Evolutionary conservation across 257 asterid genomes (phyloP).

Genomic region (Cinchona pubescens): DNA sequence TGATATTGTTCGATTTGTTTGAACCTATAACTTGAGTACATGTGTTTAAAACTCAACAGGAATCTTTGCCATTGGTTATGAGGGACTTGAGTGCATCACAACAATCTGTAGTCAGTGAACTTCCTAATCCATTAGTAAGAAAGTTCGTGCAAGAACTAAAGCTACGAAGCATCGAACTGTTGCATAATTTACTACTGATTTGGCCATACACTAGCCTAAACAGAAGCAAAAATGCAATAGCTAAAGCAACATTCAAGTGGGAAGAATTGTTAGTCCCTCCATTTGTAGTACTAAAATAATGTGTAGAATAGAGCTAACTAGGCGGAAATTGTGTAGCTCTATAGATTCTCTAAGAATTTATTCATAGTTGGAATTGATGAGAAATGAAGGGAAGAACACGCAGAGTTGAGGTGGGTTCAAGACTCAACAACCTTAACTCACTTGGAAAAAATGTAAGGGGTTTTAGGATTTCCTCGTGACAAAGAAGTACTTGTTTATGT

Average conservation of each 20-base stretch:
- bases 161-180: conserved; percentile 51
- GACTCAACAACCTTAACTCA: conserved; percentile 26
- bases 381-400: conserved; percentile 17
- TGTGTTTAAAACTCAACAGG: no score
- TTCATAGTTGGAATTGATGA: conserved; percentile 1
- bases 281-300: no score
- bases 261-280: conserved; percentile 25
- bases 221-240: conserved; percentile 24
- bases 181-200: conserved; percentile 47
- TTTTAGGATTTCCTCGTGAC: no score
- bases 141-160: conserved; percentile 55
- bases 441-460: conserved; percentile 3
- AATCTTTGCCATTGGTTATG: conserved; percentile 60
- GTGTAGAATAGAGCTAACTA: not conserved
- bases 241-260: conserved; percentile 22
- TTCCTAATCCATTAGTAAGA: conserved; percentile 34
- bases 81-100: conserved; percentile 66
- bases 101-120: conserved; percentile 55
- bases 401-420: conserved; percentile 23
- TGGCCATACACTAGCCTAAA: conserved; percentile 37
- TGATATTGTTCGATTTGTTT: no score
- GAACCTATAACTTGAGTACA: no score
- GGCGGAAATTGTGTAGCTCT: not conserved
- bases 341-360: not conserved
- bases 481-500: no score